A percentile compares a stretch with the other conserved stretches of the same genome.
phyloP scores from a whole-genome alignment of 2,329 filamentous ascomycete genomes.

The Aschersonia sp. region DNA sequence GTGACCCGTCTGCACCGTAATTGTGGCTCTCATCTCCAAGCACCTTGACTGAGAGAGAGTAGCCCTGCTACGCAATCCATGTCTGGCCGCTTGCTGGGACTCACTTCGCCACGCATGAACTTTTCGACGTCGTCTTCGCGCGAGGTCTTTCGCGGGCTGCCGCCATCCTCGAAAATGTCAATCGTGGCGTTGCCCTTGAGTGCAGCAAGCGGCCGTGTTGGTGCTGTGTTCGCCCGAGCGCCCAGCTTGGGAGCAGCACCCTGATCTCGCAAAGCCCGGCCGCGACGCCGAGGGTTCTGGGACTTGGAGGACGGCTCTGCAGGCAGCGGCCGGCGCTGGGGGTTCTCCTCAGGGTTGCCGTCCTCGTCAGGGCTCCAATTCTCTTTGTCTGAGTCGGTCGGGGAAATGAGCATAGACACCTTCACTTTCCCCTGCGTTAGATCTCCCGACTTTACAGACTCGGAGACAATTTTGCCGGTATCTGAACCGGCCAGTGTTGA shows the following conservation, averaged over 20 bases:
- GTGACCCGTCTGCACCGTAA: too few species aligned
- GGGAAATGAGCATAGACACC: constrained; percentile 22
- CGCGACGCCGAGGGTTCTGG: constrained; percentile 24
- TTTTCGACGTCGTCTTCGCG: constrained; percentile 48
- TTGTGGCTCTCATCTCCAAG: constrained; percentile 50
- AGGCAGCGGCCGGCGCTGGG: constrained; percentile 21
- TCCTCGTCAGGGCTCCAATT: constrained; percentile 57
- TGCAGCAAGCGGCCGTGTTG: constrained; percentile 16
- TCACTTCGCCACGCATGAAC: constrained; percentile 56
- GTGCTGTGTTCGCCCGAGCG: constrained; percentile 26
- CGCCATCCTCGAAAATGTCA: constrained; percentile 38
- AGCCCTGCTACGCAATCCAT: constrained; percentile 84
- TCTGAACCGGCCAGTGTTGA: constrained; percentile 52
- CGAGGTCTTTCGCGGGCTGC: constrained; percentile 5
- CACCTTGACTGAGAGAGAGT: constrained; percentile 79
- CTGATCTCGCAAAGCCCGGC: constrained; percentile 25
- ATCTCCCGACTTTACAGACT: constrained; percentile 11
- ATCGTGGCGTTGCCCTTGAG: constrained; percentile 17
- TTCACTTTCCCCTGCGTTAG: constrained; percentile 20
- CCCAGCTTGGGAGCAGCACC: constrained; percentile 17
- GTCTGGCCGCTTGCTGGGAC: constrained; percentile 62
- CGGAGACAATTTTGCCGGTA: constrained; percentile 12
- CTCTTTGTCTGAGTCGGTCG: constrained; percentile 78
- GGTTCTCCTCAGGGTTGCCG: constrained; percentile 5
- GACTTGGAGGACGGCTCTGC: constrained; percentile 12